A percentile compares a stretch with the other conserved stretches of the same genome.
Conservation (phyloP, 352 stramenopile genomes). For the Thalassiosira hispida region DNA sequence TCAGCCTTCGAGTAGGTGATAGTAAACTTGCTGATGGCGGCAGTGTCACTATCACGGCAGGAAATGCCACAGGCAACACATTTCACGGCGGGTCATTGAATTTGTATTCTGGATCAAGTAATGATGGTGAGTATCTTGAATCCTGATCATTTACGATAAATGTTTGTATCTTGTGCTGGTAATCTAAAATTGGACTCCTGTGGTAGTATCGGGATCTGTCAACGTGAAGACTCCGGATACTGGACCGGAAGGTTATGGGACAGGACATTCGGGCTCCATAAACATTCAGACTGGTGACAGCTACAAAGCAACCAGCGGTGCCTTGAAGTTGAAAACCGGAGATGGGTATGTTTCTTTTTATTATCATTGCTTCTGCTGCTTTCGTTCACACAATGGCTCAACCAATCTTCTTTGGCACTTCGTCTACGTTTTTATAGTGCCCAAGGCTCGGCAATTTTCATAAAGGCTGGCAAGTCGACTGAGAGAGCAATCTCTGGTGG, state of each 20-base stretch:
- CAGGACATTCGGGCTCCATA: slow-evolving; percentile 18
- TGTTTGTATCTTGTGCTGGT: no score
- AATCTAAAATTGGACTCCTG: no score
- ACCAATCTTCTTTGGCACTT: background rate
- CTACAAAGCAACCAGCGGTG: slow-evolving; percentile 50
- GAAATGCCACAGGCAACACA: slow-evolving; percentile 15
- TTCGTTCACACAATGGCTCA: no score
- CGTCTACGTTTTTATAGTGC: background rate
- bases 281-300: slow-evolving; percentile 35
- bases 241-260: background rate
- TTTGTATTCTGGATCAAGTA: slow-evolving; percentile 28
- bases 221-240: slow-evolving; percentile 23
- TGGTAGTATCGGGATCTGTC: slow-evolving; percentile 16
- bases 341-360: slow-evolving; percentile 48
- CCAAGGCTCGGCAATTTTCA: slow-evolving; percentile 26
- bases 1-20: slow-evolving; percentile 13
- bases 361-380: no score
- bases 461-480: slow-evolving; percentile 61
- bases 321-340: slow-evolving; percentile 64
- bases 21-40: slow-evolving; percentile 21
- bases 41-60: slow-evolving; percentile 23
- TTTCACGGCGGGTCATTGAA: slow-evolving; percentile 21
- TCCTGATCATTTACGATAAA: no score
- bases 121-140: no score
- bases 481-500: slow-evolving; percentile 61